Evolutionary conservation across 1,284 basidiomycete genomes (phyloP).

Genomic region (Melampsora abietis-canadensis): DNA sequence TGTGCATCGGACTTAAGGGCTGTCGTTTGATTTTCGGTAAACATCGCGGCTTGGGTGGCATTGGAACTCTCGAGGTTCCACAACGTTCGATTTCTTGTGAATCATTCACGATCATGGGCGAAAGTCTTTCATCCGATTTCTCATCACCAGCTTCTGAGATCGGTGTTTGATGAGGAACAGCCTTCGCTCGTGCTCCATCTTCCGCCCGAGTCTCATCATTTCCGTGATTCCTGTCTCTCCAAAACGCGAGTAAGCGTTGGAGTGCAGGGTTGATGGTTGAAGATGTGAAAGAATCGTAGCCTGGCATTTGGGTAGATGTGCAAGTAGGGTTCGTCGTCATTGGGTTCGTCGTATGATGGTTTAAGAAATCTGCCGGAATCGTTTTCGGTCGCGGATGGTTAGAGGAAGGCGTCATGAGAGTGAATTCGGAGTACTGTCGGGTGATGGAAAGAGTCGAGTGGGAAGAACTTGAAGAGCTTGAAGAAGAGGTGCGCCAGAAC

Average conservation of each 20-base stretch:
- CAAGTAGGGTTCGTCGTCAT: not conserved
- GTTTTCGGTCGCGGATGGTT: not conserved
- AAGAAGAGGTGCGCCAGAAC: slow-evolving; percentile 18
- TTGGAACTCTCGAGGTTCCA: no score
- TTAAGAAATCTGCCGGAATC: not conserved
- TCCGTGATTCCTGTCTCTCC: slow-evolving; percentile 12
- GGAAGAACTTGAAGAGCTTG: not conserved
- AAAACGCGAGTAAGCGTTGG: slow-evolving; percentile 28
- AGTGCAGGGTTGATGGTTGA: slow-evolving; percentile 9
- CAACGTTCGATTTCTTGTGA: no score
- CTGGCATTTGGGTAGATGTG: not conserved
- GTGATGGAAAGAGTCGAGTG: not conserved
- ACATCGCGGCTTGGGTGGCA: no score
- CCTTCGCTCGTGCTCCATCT: no score
- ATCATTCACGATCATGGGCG: not conserved
- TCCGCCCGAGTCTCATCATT: not conserved
- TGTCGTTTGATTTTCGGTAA: slow-evolving; percentile 28
- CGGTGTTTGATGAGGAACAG: not conserved
- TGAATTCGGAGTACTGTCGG: slow-evolving; percentile 21
- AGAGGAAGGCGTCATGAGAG: slow-evolving; percentile 17
- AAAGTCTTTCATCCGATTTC: not conserved
- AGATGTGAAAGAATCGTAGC: slow-evolving; percentile 32
- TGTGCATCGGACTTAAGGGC: slow-evolving; percentile 28
- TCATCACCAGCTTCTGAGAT: no score
- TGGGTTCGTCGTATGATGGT: not conserved